phyloP scores from a whole-genome alignment of 2,329 filamentous ascomycete genomes.

The Xylaria sp. region DNA sequence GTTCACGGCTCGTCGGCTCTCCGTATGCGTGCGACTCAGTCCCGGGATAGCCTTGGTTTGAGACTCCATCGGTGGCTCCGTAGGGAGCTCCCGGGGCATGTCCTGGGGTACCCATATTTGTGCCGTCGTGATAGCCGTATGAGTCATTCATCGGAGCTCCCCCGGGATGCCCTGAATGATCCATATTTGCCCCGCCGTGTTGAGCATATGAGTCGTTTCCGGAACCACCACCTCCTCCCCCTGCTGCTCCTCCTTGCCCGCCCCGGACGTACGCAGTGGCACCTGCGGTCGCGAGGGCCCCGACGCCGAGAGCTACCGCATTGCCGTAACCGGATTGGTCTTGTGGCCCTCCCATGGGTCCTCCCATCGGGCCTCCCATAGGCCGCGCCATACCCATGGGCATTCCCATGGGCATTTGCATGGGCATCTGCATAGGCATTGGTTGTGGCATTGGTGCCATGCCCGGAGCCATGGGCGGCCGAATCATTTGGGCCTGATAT shows the following conservation, averaged over 20 bases:
- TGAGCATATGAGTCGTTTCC: slow-evolving; percentile 29
- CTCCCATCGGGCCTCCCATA: slow-evolving; percentile 4
- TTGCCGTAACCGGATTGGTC: slow-evolving; percentile 29
- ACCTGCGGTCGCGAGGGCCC: slow-evolving; percentile 7
- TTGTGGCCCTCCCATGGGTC: not conserved
- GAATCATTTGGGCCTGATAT: slow-evolving; percentile 20
- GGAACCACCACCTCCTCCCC: not conserved
- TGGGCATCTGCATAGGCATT: slow-evolving; percentile 24
- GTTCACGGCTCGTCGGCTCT: slow-evolving; percentile 15
- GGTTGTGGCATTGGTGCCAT: slow-evolving; percentile 14
- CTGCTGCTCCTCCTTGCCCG: slow-evolving; percentile 7
- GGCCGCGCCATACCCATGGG: slow-evolving; percentile 25
- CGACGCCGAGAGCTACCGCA: slow-evolving; percentile 15
- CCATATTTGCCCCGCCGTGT: slow-evolving; percentile 5
- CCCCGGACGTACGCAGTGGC: slow-evolving; percentile 8
- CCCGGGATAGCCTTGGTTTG: slow-evolving; percentile 17
- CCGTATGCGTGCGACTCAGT: slow-evolving; percentile 19
- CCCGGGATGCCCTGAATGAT: not conserved
- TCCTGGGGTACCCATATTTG: slow-evolving; percentile 13
- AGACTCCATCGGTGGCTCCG: not conserved
- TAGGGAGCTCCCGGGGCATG: not conserved
- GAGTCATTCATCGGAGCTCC: not conserved
- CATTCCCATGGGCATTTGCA: slow-evolving; percentile 27
- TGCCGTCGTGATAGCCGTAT: slow-evolving; percentile 14
- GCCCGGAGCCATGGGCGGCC: slow-evolving; percentile 18